Evolutionary conservation across 1,139 yeast genomes (phyloP).

Genomic region (Taphrina flavorubra): DNA sequence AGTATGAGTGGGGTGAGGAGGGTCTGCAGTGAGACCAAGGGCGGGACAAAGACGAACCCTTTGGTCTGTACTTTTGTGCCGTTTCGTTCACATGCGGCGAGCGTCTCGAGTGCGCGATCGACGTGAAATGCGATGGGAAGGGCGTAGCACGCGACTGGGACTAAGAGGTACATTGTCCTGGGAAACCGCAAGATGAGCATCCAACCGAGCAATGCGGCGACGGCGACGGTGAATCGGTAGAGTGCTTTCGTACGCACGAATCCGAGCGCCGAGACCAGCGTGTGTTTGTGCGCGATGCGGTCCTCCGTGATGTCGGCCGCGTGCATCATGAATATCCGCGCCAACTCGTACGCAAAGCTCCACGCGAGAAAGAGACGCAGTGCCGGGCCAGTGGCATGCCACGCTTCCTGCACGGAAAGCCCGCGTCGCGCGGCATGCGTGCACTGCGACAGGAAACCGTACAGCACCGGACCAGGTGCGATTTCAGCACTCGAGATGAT

Average conservation of each 20-base stretch:
- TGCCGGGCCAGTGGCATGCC: background rate
- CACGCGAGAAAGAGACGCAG: conserved; percentile 13
- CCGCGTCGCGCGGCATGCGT: background rate
- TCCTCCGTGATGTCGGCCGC: conserved; percentile 29
- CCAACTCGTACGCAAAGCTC: conserved; percentile 15
- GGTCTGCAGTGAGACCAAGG: conserved; percentile 21
- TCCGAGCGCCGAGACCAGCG: conserved; percentile 24
- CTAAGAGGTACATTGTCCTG: background rate
- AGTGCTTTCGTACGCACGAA: conserved; percentile 10
- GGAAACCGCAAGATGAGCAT: conserved; percentile 3
- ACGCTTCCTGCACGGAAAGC: background rate
- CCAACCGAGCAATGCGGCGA: conserved; percentile 10
- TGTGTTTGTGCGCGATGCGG: conserved; percentile 24
- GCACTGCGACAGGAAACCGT: conserved; percentile 20
- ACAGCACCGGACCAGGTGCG: conserved; percentile 18
- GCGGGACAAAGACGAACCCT: conserved; percentile 11
- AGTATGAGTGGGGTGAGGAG: conserved; percentile 10
- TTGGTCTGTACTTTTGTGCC: background rate
- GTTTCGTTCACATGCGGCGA: background rate
- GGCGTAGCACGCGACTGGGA: background rate
- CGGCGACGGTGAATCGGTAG: conserved; percentile 4
- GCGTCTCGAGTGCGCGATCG: conserved; percentile 8
- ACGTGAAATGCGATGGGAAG: conserved; percentile 16
- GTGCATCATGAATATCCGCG: conserved; percentile 24
- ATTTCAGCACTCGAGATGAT: conserved; percentile 14